Evolutionary conservation across 192 early-diverging fungal species (phyloP), one percentile per base, ranked within the genome.

Genomic region (Podila minutissima): DNA sequence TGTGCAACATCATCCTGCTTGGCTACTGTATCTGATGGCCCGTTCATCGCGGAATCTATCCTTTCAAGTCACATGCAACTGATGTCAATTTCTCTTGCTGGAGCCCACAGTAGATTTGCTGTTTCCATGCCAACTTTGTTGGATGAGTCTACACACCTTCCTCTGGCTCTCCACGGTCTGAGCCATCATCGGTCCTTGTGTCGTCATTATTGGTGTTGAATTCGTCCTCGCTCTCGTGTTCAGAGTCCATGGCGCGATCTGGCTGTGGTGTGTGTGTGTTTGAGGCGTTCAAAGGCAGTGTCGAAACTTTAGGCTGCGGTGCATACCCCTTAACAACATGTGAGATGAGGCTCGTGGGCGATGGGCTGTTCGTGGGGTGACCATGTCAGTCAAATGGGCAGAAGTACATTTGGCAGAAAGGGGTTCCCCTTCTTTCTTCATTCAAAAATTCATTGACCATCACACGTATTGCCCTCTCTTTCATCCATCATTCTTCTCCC

Each of bases 161-260:
- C 24, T 76, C 71, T 10, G 28, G 57, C 22, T 73, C 71, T 24
- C 66, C 73, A 22, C 75, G 64, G 13, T 83, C 83, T 22, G 74
- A 73, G 35, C 67, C 75, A 59, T 83, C 83, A 1, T 74, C 71
- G 11, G 67, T 71, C 61, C 67, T 69, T 59, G 62, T 71, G 62
- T 77, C 73, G 49, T 71, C 69, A 59, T 77, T 77, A 17, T 72
- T 51, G 59, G 24, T 26, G 53, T 62, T 63, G 33, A 77, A 83
- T 13, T 83, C 83, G 62, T 83, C 83, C 20, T 83, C 83, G 64
- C 83, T 83, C 53, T 83, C 81, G 58, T 75, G 73, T 35, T 83
- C 81, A 17, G 77, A 81, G 66, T 81, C 77, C 77, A 81, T 74
- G 72, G 19, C 53, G 46, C 67, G 59, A 15, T 22, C 13, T 29